A percentile compares a stretch with the other conserved stretches of the same genome.
phyloP scores from a whole-genome alignment of 257 asterid genomes.

The Petrea volubilis region DNA sequence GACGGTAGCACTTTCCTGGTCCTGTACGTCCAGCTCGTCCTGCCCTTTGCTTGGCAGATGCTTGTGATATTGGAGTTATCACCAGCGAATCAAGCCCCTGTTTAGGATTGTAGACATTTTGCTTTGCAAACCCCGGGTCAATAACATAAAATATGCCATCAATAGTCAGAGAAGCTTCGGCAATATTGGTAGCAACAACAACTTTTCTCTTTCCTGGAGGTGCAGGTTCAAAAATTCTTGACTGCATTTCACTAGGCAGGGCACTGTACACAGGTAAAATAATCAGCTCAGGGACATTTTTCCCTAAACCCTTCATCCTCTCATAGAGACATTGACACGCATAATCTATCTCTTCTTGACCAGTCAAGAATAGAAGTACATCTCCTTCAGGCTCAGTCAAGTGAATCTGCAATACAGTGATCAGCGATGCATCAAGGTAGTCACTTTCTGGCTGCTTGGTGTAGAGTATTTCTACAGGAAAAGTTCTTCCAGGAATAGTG shows the following conservation, averaged over 20 bases:
- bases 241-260: conserved; percentile 96
- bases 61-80: conserved; percentile 96
- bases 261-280: conserved; percentile 94
- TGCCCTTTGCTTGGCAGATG: conserved; percentile 95
- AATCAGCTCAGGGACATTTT: conserved; percentile 85
- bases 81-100: conserved; percentile 92
- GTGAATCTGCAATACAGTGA: conserved; percentile 90
- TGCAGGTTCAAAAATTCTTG: conserved; percentile 93
- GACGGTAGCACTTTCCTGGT: conserved; percentile 96
- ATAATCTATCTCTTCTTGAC: conserved; percentile 97
- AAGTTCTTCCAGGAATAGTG: conserved; percentile 95
- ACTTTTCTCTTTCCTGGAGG: conserved; percentile 97
- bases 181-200: conserved; percentile 93
- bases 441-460: conserved; percentile 98
- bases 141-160: conserved; percentile 93
- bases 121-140: conserved; percentile 97
- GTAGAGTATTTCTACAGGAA: conserved; percentile 88
- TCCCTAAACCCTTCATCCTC: conserved; percentile 89
- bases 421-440: conserved; percentile 84
- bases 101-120: conserved; percentile 92
- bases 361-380: conserved; percentile 89
- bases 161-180: conserved; percentile 93
- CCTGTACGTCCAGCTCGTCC: conserved; percentile 96
- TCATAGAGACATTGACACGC: conserved; percentile 94
- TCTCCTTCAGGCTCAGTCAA: conserved; percentile 97